These are phyloP conservation scores for Didymella glomerata DNA, from an alignment of 2,329 filamentous ascomycete species.

Conservation along the genomic window DNA sequence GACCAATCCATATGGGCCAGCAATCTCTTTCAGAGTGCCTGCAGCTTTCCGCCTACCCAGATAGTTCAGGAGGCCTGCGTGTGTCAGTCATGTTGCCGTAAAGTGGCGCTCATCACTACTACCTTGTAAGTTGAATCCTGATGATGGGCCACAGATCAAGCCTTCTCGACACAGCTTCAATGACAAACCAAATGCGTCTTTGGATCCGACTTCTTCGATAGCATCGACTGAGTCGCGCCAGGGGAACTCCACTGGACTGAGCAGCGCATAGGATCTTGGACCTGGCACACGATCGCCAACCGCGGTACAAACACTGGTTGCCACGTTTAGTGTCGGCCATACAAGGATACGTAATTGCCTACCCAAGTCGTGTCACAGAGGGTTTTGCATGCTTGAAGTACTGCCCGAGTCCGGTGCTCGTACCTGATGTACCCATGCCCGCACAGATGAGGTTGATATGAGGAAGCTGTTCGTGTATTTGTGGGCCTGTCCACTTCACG, in stretches of 20 bases:
- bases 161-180: slow-evolving; percentile 65
- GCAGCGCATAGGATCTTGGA: slow-evolving; percentile 62
- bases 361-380: slow-evolving; percentile 33
- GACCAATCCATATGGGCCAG: slow-evolving; percentile 20
- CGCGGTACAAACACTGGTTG: slow-evolving; percentile 63
- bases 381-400: slow-evolving; percentile 34
- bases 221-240: slow-evolving; percentile 65
- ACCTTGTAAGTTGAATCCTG: slow-evolving; percentile 64
- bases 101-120: slow-evolving; percentile 35
- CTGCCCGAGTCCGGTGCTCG: slow-evolving; percentile 34
- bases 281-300: slow-evolving; percentile 67
- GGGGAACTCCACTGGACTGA: slow-evolving; percentile 64
- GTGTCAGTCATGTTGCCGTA: slow-evolving; percentile 4
- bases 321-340: slow-evolving; percentile 1
- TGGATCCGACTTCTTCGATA: slow-evolving; percentile 65
- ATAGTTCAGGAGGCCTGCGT: slow-evolving; percentile 29
- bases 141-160: slow-evolving; percentile 68
- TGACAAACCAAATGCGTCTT: slow-evolving; percentile 63
- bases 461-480: slow-evolving; percentile 65
- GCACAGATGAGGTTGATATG: slow-evolving; percentile 65
- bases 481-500: slow-evolving; percentile 66
- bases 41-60: slow-evolving; percentile 24
- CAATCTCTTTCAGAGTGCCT: slow-evolving; percentile 24
- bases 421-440: slow-evolving; percentile 65
- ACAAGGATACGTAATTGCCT: neutral